Evolutionary conservation across 768 basidiomycete genomes (phyloP).

Genomic region (Rhizopogon vulgaris): DNA sequence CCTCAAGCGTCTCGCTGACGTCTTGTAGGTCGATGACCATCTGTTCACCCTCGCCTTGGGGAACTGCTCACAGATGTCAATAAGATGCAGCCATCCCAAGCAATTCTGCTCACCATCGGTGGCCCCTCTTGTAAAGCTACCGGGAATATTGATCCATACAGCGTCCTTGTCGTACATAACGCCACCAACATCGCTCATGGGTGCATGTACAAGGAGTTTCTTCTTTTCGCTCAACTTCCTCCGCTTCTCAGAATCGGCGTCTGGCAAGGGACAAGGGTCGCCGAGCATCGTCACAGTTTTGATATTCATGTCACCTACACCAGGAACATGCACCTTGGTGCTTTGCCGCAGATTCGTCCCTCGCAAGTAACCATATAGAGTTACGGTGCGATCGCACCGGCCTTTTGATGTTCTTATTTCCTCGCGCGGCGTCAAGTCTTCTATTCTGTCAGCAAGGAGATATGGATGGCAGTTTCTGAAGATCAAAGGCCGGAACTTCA

Average conservation of each 20-base stretch:
- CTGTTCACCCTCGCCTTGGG: constrained; percentile 89
- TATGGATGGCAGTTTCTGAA: constrained; percentile 96
- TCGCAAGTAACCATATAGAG: constrained; percentile 90
- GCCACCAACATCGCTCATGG: constrained; percentile 98
- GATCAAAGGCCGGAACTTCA: constrained; percentile 96
- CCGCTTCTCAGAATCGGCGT: constrained; percentile 83
- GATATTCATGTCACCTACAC: constrained; percentile 85
- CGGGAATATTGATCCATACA: constrained; percentile 96
- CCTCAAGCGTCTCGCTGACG: constrained; percentile 73
- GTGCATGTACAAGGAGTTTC: constrained; percentile 87
- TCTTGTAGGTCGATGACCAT: constrained; percentile 99
- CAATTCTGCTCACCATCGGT: constrained; percentile 42
- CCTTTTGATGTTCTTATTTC: constrained; percentile 69
- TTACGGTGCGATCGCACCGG: constrained; percentile 91
- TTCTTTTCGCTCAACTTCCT: constrained; percentile 94
- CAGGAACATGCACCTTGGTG: constrained; percentile 89
- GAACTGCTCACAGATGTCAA: constrained; percentile 35
- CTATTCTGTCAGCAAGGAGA: constrained; percentile 88
- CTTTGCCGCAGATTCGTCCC: constrained; percentile 77
- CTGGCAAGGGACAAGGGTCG: constrained; percentile 96
- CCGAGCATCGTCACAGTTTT: constrained; percentile 66
- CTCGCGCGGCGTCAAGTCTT: constrained; percentile 91
- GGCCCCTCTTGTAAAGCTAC: constrained; percentile 82
- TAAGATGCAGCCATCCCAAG: background rate
- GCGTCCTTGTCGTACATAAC: constrained; percentile 98